These are phyloP conservation scores for Onygenales sp. DNA, from an alignment of 2,329 filamentous ascomycete species.

Conservation along the genomic window DNA sequence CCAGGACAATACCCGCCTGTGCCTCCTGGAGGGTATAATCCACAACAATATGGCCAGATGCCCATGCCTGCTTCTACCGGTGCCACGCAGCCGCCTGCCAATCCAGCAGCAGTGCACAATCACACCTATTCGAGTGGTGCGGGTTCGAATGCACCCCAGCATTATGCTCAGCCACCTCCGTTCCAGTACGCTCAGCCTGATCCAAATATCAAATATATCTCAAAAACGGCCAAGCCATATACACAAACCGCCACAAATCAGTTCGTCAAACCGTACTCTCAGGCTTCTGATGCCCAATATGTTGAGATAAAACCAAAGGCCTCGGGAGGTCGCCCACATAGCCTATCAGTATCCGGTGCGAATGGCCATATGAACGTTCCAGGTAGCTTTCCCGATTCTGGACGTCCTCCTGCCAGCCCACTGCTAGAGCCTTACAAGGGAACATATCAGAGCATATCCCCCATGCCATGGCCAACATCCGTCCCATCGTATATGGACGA, in stretches of 20 bases:
- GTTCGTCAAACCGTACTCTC: constrained; percentile 15
- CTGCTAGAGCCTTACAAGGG: constrained; percentile 86
- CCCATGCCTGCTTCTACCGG: background rate
- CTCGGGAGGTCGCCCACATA: constrained; percentile 18
- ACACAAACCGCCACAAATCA: constrained; percentile 8
- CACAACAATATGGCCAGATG: background rate
- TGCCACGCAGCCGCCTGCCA: constrained; percentile 23
- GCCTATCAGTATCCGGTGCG: constrained; percentile 29
- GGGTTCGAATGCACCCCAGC: constrained; percentile 9
- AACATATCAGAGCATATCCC: constrained; percentile 88
- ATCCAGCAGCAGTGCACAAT: constrained; percentile 18
- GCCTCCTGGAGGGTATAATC: background rate
- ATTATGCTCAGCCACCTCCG: constrained; percentile 23
- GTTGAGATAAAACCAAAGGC: constrained; percentile 15
- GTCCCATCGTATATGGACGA: constrained; percentile 49
- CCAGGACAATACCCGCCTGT: background rate
- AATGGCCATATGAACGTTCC: constrained; percentile 26
- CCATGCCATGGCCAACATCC: constrained; percentile 75
- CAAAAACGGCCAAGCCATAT: constrained; percentile 13
- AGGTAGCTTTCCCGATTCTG: constrained; percentile 20
- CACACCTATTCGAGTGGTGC: constrained; percentile 21
- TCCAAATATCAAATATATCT: constrained; percentile 29
- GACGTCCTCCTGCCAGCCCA: constrained; percentile 63
- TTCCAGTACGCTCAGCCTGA: constrained; percentile 33
- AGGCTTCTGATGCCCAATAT: constrained; percentile 19